A percentile compares a stretch with the other conserved stretches of the same genome.
These are phyloP conservation scores for Pseudocercospora fijiensis DNA, from an alignment of 2,329 filamentous ascomycete genomes.

Conservation along the genomic window DNA sequence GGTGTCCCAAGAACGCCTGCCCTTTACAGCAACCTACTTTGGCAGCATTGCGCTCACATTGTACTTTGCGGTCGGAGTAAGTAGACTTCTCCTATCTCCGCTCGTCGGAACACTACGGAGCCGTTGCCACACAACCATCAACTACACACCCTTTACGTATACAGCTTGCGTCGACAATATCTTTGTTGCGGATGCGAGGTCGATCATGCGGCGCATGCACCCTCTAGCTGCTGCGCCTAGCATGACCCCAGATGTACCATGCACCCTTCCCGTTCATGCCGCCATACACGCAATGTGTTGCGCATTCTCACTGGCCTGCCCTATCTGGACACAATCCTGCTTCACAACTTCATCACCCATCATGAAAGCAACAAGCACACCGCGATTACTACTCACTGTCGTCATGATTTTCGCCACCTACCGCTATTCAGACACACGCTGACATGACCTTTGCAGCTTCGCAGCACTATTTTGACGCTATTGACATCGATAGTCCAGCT, in stretches of 20 bases:
- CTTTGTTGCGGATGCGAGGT: constrained; percentile 27
- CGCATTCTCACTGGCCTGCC: constrained; percentile 18
- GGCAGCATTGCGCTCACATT: constrained; percentile 86
- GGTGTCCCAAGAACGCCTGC: constrained; percentile 76
- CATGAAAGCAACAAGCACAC: constrained; percentile 4
- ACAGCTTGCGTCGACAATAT: constrained; percentile 24
- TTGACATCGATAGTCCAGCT: constrained; percentile 82
- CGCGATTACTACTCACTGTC: constrained; percentile 14
- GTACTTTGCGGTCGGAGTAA: constrained; percentile 88
- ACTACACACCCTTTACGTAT: constrained; percentile 18
- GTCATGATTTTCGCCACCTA: constrained; percentile 14
- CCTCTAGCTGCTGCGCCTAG: constrained; percentile 20
- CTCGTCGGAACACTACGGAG: constrained; percentile 14
- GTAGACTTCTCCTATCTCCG: constrained; percentile 43
- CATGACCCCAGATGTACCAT: constrained; percentile 15
- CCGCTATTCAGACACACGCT: constrained; percentile 23
- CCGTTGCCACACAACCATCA: constrained; percentile 22
- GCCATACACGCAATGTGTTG: constrained; percentile 12
- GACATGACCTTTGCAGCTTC: constrained; percentile 60
- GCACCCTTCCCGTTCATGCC: constrained; percentile 16
- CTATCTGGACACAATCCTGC: constrained; percentile 17
- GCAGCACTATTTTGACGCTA: constrained; percentile 79
- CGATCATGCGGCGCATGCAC: constrained; percentile 27
- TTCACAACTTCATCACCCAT: constrained; percentile 1
- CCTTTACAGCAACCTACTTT: constrained; percentile 93